phyloP scores from a whole-genome alignment of 768 basidiomycete species.

The Epithele typhae region DNA sequence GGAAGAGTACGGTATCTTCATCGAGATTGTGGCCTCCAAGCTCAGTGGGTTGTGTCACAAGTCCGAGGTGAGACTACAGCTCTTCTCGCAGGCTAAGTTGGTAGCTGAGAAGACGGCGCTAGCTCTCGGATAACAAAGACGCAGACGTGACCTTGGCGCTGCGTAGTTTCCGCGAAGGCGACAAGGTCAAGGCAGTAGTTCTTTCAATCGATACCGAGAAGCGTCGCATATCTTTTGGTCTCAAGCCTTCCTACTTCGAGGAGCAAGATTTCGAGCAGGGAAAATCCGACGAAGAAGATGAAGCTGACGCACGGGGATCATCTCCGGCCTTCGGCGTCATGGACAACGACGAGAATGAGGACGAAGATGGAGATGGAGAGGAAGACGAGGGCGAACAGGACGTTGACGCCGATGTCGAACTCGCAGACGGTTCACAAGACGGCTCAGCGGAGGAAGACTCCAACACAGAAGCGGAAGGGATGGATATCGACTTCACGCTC shows the following conservation, averaged over 20 bases:
- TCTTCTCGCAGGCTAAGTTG: background rate
- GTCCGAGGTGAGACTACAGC: slow-evolving; percentile 76
- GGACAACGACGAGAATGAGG: slow-evolving; percentile 19
- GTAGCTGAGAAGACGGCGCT: background rate
- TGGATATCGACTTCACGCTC: slow-evolving; percentile 43
- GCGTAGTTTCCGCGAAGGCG: slow-evolving; percentile 80
- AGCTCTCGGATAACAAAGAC: slow-evolving; percentile 87
- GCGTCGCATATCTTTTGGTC: slow-evolving; percentile 72
- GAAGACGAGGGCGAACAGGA: background rate
- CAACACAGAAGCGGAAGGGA: slow-evolving; percentile 32
- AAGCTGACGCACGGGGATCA: slow-evolving; percentile 19
- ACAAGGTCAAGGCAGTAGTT: slow-evolving; percentile 78
- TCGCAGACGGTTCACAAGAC: slow-evolving; percentile 31
- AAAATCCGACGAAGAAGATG: slow-evolving; percentile 22
- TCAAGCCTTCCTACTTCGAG: slow-evolving; percentile 86
- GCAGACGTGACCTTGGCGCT: slow-evolving; percentile 78
- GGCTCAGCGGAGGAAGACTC: slow-evolving; percentile 24
- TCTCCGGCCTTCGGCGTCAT: slow-evolving; percentile 29
- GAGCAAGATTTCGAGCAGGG: slow-evolving; percentile 55
- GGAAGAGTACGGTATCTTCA: slow-evolving; percentile 90
- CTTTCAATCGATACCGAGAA: slow-evolving; percentile 70
- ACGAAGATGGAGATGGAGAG: slow-evolving; percentile 12
- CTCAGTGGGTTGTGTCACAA: slow-evolving; percentile 92
- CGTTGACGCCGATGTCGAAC: slow-evolving; percentile 1
- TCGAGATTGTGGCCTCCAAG: slow-evolving; percentile 81